Evolutionary conservation across 345 rosid genomes (phyloP).

Genomic region (Toxicodendron radicans): DNA sequence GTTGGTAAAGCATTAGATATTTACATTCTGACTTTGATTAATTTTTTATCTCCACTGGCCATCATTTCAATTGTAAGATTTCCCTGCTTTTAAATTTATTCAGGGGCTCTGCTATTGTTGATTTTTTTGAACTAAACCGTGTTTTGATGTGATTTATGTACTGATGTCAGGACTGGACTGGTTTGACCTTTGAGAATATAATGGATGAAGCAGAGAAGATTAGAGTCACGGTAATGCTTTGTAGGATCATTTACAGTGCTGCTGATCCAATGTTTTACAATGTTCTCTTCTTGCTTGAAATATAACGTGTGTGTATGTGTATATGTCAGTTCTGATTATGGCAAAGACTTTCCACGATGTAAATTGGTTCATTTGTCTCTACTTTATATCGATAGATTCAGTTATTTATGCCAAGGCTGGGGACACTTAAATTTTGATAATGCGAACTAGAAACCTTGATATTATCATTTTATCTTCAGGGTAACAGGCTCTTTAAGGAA

Average conservation of each 20-base stretch:
- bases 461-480: conserved; percentile 52
- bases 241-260: background rate
- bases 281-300: background rate
- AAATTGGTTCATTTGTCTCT: conserved; percentile 9
- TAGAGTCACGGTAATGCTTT: conserved; percentile 67
- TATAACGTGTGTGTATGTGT: background rate
- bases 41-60: background rate
- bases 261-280: background rate
- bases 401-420: background rate
- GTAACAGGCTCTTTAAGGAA: conserved; percentile 92
- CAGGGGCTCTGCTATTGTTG: background rate
- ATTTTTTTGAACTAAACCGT: background rate
- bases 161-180: conserved; percentile 91
- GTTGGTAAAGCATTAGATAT: background rate
- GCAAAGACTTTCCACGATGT: conserved; percentile 4
- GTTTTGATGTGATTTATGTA: conserved; percentile 3
- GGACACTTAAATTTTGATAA: background rate
- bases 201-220: conserved; percentile 92
- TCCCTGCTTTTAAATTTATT: background rate
- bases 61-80: background rate
- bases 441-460: conserved; percentile 5
- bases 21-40: background rate
- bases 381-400: conserved; percentile 9
- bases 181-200: conserved; percentile 80
- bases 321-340: background rate